Evolutionary conservation across 148 eudicot genomes (phyloP).

Genomic region (Talinum fruticosum): DNA sequence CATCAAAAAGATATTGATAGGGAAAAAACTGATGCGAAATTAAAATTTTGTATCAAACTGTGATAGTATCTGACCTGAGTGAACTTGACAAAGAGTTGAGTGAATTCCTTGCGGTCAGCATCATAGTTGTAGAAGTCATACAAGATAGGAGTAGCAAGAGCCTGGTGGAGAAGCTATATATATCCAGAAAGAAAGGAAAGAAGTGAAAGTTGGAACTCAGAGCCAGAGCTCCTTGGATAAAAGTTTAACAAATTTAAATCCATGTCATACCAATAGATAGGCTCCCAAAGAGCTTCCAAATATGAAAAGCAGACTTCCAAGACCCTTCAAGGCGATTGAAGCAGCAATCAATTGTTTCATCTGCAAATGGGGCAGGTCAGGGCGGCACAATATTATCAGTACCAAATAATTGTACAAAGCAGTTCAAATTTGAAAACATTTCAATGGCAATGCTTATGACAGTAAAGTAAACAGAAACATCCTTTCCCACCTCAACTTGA

Average conservation of each 20-base stretch:
- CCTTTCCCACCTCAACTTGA: slow-evolving; percentile 49
- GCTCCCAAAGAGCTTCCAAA: slow-evolving; percentile 83
- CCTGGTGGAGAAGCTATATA: slow-evolving; percentile 80
- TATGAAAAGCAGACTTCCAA: slow-evolving; percentile 79
- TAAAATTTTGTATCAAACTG: neutral
- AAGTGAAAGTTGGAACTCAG: neutral
- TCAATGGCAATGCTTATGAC: neutral
- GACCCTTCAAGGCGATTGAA: slow-evolving; percentile 63
- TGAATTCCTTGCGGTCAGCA: slow-evolving; percentile 59
- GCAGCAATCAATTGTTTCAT: slow-evolving; percentile 63
- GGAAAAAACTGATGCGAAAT: neutral
- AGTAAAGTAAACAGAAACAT: neutral
- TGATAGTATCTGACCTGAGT: slow-evolving; percentile 50
- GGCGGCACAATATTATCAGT: neutral
- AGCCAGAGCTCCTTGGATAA: neutral
- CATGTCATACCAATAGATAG: slow-evolving; percentile 52
- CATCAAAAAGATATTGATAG: neutral
- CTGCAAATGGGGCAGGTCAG: slow-evolving; percentile 30
- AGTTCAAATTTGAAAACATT: neutral
- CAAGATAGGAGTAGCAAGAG: slow-evolving; percentile 67
- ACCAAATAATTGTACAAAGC: neutral
- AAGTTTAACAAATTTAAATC: neutral
- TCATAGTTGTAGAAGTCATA: slow-evolving; percentile 94
- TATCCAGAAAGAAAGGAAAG: neutral
- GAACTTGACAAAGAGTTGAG: slow-evolving; percentile 67